A percentile compares a stretch with the other conserved stretches of the same genome.
Evolutionary conservation across 75 land plant genomes (phyloP).

Genomic region (Ceratopteris richardii): DNA sequence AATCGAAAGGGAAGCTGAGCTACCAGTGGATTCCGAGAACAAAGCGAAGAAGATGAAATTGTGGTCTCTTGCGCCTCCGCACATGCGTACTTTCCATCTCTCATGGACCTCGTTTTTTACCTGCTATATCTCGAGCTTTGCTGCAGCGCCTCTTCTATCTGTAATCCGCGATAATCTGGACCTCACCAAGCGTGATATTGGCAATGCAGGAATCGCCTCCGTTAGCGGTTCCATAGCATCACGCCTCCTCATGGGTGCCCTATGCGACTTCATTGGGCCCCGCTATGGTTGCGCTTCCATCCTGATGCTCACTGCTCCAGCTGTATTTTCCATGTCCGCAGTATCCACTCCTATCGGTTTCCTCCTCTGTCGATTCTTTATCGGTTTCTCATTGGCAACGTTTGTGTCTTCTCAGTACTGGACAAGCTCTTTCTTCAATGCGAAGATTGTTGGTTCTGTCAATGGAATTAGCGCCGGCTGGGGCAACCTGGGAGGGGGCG

Average conservation of each 20-base stretch:
- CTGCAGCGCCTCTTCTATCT: constrained; percentile 53
- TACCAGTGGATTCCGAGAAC: constrained; percentile 84
- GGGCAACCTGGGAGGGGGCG: constrained; percentile 34
- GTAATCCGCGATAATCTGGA: constrained; percentile 41
- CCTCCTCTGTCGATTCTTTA: constrained; percentile 28
- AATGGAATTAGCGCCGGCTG: constrained; percentile 29
- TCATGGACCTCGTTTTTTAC: constrained; percentile 67
- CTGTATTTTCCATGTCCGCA: constrained; percentile 27
- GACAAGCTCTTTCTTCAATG: constrained; percentile 38
- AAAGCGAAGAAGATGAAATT: constrained; percentile 54
- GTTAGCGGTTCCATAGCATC: constrained; percentile 36
- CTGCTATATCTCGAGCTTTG: constrained; percentile 63
- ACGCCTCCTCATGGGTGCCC: constrained; percentile 37
- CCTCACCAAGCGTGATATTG: constrained; percentile 37
- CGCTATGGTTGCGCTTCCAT: constrained; percentile 37
- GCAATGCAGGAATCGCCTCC: constrained; percentile 45
- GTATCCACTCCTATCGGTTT: constrained; percentile 17
- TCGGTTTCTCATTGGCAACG: constrained; percentile 30
- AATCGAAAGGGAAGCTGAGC: constrained; percentile 35
- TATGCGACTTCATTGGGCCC: constrained; percentile 48
- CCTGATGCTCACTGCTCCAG: constrained; percentile 25
- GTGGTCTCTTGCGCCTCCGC: constrained; percentile 46
- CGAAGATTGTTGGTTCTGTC: constrained; percentile 23
- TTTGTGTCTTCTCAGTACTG: constrained; percentile 35
- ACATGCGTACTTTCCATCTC: constrained; percentile 81